phyloP scores from a whole-genome alignment of 495 filamentous ascomycete genomes.

The Hapsidospora chrysogenum region DNA sequence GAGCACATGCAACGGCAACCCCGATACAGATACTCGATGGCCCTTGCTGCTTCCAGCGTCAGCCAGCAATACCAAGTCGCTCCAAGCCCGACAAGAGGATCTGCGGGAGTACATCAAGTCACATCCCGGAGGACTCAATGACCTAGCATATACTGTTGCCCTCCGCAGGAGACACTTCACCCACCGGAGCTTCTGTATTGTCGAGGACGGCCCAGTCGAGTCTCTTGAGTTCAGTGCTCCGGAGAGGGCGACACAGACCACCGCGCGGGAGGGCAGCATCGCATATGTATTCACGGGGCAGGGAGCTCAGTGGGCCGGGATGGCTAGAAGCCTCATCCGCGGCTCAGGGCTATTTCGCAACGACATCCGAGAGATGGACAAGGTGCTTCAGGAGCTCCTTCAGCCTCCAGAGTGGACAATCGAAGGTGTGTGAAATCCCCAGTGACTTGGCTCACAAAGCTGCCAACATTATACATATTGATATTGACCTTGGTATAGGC shows the following conservation, averaged over 20 bases:
- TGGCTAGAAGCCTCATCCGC: neutral
- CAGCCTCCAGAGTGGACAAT: neutral
- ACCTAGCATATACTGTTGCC: neutral
- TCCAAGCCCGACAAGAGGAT: too few species aligned
- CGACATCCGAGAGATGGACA: neutral
- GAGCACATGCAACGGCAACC: too few species aligned
- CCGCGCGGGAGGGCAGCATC: too few species aligned
- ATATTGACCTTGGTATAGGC: neutral
- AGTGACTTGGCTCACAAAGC: too few species aligned
- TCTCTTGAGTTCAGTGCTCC: neutral
- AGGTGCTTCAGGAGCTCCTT: neutral
- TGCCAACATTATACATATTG: too few species aligned
- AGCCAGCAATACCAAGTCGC: too few species aligned
- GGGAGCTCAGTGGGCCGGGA: conserved; percentile 7
- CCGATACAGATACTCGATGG: too few species aligned
- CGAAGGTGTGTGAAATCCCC: too few species aligned
- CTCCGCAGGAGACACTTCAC: neutral
- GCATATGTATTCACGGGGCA: conserved; percentile 7
- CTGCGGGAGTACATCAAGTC: neutral
- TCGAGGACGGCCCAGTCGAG: conserved; percentile 2
- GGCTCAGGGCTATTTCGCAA: neutral
- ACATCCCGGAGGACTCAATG: neutral
- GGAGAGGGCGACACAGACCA: neutral
- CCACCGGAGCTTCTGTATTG: neutral
- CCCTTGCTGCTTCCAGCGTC: too few species aligned